A percentile compares a stretch with the other conserved stretches of the same genome.
These are phyloP conservation scores for Penicillium bialowiezense DNA, from an alignment of 495 filamentous ascomycete genomes.

Conservation along the genomic window DNA sequence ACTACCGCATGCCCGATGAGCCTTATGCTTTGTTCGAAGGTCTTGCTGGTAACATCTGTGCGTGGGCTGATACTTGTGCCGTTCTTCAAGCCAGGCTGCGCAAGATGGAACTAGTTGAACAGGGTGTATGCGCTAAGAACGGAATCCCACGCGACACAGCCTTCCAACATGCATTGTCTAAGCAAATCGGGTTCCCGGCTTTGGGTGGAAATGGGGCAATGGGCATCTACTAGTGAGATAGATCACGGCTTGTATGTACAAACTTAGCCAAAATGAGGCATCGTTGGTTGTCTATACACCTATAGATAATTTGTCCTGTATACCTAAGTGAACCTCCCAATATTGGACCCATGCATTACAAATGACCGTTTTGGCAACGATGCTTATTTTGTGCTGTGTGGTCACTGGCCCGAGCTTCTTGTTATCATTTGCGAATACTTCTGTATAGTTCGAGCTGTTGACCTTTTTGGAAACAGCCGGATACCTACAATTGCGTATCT, in stretches of 20 bases:
- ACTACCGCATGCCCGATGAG: slow-evolving; percentile 45
- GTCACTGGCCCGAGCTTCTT: too few relatives aligned
- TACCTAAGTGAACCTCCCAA: too few relatives aligned
- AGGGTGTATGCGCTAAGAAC: background rate
- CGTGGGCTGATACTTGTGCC: slow-evolving; percentile 45
- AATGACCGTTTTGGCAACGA: too few relatives aligned
- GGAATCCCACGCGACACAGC: slow-evolving; percentile 7
- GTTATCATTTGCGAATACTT: too few relatives aligned
- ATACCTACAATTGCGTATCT: too few relatives aligned
- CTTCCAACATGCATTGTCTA: slow-evolving; percentile 16
- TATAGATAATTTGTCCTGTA: too few relatives aligned
- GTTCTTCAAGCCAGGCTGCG: slow-evolving; percentile 34
- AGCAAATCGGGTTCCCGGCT: slow-evolving; percentile 31
- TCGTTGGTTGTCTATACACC: too few relatives aligned
- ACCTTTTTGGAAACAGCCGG: too few relatives aligned
- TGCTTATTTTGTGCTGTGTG: too few relatives aligned
- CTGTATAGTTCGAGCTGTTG: too few relatives aligned
- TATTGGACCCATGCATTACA: too few relatives aligned
- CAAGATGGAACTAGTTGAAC: slow-evolving; percentile 29
- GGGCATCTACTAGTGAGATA: slow-evolving; percentile 19
- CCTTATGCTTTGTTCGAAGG: slow-evolving; percentile 46
- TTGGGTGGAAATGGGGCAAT: slow-evolving; percentile 29
- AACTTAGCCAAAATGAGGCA: too few relatives aligned
- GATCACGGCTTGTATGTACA: background rate
- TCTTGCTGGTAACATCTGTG: slow-evolving; percentile 44